Base-by-base conservation (phyloP, 352 stramenopile genomes). In the Globisporangium ultimum region DNA sequence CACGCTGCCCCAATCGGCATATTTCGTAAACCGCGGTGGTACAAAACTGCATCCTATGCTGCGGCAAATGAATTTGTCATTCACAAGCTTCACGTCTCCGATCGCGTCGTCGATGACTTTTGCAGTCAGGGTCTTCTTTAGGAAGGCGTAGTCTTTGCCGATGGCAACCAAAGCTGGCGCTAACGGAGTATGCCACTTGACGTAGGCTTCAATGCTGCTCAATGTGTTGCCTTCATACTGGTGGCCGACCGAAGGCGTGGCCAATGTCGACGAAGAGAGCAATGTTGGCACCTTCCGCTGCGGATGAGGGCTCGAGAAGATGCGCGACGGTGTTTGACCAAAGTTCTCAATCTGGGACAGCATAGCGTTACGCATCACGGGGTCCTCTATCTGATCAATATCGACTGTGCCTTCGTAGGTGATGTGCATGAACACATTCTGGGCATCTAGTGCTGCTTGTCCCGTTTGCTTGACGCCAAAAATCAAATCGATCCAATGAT, bases 401-500 rank as follows among this genome's bases (percentile, higher is more conserved):
- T 95, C 79, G 0, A 95, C 74, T 0, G 78, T 78, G 7, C 84
- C 85, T 74, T 95, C 85, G 43, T 95, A 95, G 0, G 85, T 91
- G 48, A 95, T 75, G 42, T 91, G 80, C 79, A 92, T 90, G 51
- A 95, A 95, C 11, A 95, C 80, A 73, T 99, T 99, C 58, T 98
- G 74, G 2, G 91, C 89, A 34, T 95, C 81, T 20, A 98, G 87
- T 1, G 96, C 96, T 22, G 88, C 84, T 38, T 79, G 64, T 2
- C 97, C 97, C 21, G 95, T 95, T 70, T 99, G 96, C 55, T 97
- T 98, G 58, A 71, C 88, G 11, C 97, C 97, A 76, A 99, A 99
- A 9, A 99, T 93, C 13, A 99, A 73, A 73, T 99, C 97, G 60
- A 99, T 98, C 97, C 97, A 99, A 58, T 97, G 78, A 52, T 98